phyloP scores from a whole-genome alignment of 202 grass and related monocot species.

The Thinopyrum obtusiflorum region DNA sequence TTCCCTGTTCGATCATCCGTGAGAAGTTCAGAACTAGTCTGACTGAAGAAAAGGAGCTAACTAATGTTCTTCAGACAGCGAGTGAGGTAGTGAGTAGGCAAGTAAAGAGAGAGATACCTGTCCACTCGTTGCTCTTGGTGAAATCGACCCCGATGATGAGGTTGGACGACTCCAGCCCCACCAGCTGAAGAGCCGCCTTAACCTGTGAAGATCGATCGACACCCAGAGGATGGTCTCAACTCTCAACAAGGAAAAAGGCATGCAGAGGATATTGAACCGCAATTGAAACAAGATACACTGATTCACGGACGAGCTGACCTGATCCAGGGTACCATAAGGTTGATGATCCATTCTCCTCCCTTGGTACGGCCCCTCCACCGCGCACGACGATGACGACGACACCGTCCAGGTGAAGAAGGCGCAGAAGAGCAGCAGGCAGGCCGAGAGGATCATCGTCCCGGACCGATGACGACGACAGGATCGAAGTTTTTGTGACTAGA shows the following conservation, averaged over 20 bases:
- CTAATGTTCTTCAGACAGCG: neutral
- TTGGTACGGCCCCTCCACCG: no score
- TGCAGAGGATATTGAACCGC: no score
- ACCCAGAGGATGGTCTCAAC: neutral
- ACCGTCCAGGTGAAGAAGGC: conserved; percentile 6
- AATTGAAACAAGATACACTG: no score
- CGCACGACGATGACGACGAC: no score
- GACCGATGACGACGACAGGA: neutral
- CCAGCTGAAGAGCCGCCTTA: neutral
- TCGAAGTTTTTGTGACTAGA: no score
- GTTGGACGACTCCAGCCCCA: conserved; percentile 56
- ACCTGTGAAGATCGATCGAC: conserved; percentile 18
- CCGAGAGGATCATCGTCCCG: conserved; percentile 19
- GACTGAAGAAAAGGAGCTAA: neutral
- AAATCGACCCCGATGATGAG: conserved; percentile 70
- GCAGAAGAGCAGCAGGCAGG: conserved; percentile 10
- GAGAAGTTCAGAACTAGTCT: neutral
- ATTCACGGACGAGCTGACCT: conserved; percentile 1
- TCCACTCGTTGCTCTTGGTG: conserved; percentile 60
- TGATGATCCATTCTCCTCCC: no score
- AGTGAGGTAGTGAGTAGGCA: neutral
- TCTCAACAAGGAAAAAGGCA: no score
- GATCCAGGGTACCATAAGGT: conserved; percentile 1
- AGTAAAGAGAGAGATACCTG: conserved; percentile 13
- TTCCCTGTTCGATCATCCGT: conserved; percentile 27